Conservation (phyloP, 202 grass and related monocot species). For the Cymbopogon flexuosus region DNA sequence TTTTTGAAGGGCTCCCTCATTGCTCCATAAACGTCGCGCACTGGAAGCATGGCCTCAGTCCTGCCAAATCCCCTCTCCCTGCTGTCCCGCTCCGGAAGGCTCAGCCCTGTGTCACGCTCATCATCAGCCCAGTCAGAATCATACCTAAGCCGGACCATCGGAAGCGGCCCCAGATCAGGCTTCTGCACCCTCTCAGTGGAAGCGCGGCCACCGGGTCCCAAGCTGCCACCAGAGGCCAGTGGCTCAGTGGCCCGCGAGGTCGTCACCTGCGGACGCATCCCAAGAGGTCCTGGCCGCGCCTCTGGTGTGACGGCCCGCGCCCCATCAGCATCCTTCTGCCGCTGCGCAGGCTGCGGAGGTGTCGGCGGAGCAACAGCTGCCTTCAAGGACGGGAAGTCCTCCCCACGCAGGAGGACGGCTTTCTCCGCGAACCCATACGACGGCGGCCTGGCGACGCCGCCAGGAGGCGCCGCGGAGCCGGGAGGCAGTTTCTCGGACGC, state of each 20-base stretch:
- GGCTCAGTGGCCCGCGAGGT: conserved; percentile 32
- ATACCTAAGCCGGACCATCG: conserved; percentile 52
- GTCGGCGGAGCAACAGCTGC: conserved; percentile 49
- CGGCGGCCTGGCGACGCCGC: conserved; percentile 12
- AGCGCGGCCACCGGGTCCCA: conserved; percentile 16
- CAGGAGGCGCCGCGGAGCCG: conserved; percentile 8
- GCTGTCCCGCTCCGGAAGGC: conserved; percentile 59
- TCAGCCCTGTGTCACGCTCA: conserved; percentile 80
- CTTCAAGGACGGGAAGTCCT: conserved; percentile 90
- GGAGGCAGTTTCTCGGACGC: conserved; percentile 33
- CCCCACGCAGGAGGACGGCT: conserved; percentile 67
- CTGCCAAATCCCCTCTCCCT: conserved; percentile 56
- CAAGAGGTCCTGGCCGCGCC: conserved; percentile 35
- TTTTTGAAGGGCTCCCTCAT: conserved; percentile 50
- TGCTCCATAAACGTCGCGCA: conserved; percentile 34
- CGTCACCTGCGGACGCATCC: conserved; percentile 78
- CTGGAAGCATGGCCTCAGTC: conserved; percentile 35
- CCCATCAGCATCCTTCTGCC: conserved; percentile 53
- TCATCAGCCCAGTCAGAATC: conserved; percentile 96
- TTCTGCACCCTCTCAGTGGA: conserved; percentile 41
- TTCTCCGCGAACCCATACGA: conserved; percentile 53
- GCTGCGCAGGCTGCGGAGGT: conserved; percentile 32
- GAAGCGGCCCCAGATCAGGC: conserved; percentile 47
- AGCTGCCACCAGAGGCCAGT: conserved; percentile 15
- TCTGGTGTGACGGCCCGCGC: conserved; percentile 25